phyloP scores from a whole-genome alignment of 2,329 filamentous ascomycete genomes.

The Cercospora canescens region DNA sequence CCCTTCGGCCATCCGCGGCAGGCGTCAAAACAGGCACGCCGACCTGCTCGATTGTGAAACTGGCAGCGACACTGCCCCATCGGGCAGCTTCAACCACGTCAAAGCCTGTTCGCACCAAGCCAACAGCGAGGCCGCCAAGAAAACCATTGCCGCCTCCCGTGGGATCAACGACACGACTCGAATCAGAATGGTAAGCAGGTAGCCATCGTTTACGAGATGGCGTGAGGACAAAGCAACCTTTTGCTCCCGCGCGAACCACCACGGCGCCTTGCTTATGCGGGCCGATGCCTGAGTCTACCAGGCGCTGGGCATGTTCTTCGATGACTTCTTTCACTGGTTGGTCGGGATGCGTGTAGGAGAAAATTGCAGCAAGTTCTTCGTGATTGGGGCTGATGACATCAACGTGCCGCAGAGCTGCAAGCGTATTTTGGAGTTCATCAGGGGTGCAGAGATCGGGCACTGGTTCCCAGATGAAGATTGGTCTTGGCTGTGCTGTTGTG shows the following conservation, averaged over 20 bases:
- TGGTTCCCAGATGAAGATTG: slow-evolving; percentile 91
- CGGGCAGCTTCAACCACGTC: slow-evolving; percentile 68
- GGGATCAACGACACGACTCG: slow-evolving; percentile 73
- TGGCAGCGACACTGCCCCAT: slow-evolving; percentile 80
- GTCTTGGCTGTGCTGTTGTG: slow-evolving; percentile 24
- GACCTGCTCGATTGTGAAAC: slow-evolving; percentile 92
- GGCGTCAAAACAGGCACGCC: slow-evolving; percentile 66
- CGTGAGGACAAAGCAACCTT: slow-evolving; percentile 61
- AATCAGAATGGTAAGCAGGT: slow-evolving; percentile 67
- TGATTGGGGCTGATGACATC: slow-evolving; percentile 78
- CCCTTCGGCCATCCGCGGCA: slow-evolving; percentile 30
- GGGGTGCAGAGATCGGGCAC: slow-evolving; percentile 85
- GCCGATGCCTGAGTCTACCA: slow-evolving; percentile 36
- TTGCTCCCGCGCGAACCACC: slow-evolving; percentile 69
- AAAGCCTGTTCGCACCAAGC: slow-evolving; percentile 55
- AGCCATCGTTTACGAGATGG: slow-evolving; percentile 59
- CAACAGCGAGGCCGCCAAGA: slow-evolving; percentile 63
- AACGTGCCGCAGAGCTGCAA: slow-evolving; percentile 54
- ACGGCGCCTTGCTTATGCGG: slow-evolving; percentile 50
- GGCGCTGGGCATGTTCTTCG: slow-evolving; percentile 38
- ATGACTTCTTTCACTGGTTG: slow-evolving; percentile 34
- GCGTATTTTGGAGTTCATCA: slow-evolving; percentile 56
- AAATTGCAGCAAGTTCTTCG: slow-evolving; percentile 81
- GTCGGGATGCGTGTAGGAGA: slow-evolving; percentile 52
- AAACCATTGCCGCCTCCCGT: slow-evolving; percentile 95